Percentiles rank a stretch among this genome's conserved stretches.
Conservation (phyloP, 805 yeast species). For the Starmerella vaccinii region DNA sequence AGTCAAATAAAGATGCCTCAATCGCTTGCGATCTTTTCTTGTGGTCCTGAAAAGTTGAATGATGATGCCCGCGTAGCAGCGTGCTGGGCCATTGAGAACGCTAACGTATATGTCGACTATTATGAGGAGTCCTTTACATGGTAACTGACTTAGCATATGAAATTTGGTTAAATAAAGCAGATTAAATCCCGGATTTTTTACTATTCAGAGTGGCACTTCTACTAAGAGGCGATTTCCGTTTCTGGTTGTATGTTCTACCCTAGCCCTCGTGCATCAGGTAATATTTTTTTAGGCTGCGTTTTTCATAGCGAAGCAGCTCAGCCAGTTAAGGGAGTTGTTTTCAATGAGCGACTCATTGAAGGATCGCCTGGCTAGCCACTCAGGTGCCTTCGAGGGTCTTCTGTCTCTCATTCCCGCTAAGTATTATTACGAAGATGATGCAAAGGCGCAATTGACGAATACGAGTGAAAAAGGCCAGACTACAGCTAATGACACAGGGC, state of each 20-base stretch:
- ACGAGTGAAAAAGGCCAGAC: constrained; percentile 39
- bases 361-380: constrained; percentile 31
- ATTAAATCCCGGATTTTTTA: too few species aligned
- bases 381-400: constrained; percentile 66
- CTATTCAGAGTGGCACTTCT: too few species aligned
- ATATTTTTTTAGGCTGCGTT: background rate
- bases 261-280: background rate
- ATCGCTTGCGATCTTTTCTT: constrained; percentile 18
- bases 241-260: background rate
- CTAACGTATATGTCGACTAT: constrained; percentile 11
- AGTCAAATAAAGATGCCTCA: background rate
- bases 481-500: constrained; percentile 35
- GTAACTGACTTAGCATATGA: constrained; percentile 8
- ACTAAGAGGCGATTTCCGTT: background rate
- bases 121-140: constrained; percentile 21
- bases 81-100: constrained; percentile 15
- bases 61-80: constrained; percentile 17
- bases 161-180: too few species aligned
- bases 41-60: constrained; percentile 21
- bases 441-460: constrained; percentile 77
- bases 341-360: constrained; percentile 27
- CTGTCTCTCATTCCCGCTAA: constrained; percentile 88
- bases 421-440: constrained; percentile 83
- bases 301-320: background rate
- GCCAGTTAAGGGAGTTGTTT: background rate